These are phyloP conservation scores for Candida ulmi DNA, from an alignment of 805 yeast genomes.

Conservation along the genomic window DNA sequence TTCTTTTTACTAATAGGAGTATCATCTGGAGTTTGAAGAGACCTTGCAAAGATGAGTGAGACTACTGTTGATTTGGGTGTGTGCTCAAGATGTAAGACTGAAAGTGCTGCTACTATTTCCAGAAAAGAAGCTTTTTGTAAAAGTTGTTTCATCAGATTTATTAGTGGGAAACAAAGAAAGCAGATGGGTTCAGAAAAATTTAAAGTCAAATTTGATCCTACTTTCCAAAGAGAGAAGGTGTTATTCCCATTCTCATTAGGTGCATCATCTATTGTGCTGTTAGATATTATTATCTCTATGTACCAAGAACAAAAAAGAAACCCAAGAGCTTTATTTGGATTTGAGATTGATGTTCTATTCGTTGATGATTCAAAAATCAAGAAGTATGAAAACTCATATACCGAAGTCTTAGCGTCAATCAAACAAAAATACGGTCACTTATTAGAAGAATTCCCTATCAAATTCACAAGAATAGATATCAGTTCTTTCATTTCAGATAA, in stretches of 20 bases:
- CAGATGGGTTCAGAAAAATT: slow-evolving; percentile 65
- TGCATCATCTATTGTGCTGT: slow-evolving; percentile 55
- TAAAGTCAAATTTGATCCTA: slow-evolving; percentile 59
- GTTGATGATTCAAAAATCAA: slow-evolving; percentile 34
- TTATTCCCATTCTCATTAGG: slow-evolving; percentile 66
- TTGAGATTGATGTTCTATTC: slow-evolving; percentile 46
- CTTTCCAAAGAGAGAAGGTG: slow-evolving; percentile 37
- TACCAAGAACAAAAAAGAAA: slow-evolving; percentile 55
- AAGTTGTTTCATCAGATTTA: slow-evolving; percentile 63
- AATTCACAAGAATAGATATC: slow-evolving; percentile 35
- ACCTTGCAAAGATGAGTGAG: too few species aligned
- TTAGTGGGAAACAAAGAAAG: slow-evolving; percentile 75
- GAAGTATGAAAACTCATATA: slow-evolving; percentile 11
- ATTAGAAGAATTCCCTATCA: slow-evolving; percentile 26
- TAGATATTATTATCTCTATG: slow-evolving; percentile 60
- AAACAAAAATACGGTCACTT: slow-evolving; percentile 13
- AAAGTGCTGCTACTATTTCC: slow-evolving; percentile 38
- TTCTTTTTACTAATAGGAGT: too few species aligned
- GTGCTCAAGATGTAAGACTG: slow-evolving; percentile 41
- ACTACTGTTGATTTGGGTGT: too few species aligned
- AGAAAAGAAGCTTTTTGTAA: slow-evolving; percentile 64
- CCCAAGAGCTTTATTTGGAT: slow-evolving; percentile 67
- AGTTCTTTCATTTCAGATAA: slow-evolving; percentile 32
- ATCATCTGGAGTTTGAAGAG: too few species aligned
- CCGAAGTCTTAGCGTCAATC: slow-evolving; percentile 9